Evolutionary conservation across 768 basidiomycete species (phyloP), one percentile per base, ranked within the genome.

Genomic region (Rhodotorula babjevae): DNA sequence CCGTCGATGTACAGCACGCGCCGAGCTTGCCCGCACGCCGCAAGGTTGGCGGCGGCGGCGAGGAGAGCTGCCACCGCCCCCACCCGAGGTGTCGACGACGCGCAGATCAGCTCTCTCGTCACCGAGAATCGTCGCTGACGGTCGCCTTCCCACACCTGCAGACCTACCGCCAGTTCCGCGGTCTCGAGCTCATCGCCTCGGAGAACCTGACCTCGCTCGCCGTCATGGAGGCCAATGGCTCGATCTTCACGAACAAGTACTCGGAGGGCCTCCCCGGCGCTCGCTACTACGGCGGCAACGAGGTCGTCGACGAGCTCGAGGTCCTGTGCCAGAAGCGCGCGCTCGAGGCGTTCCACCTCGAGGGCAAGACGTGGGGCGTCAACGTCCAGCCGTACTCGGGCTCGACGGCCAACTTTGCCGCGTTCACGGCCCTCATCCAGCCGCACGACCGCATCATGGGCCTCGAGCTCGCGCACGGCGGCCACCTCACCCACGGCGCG

Each of bases 391-490:
- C 96, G 14, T 99, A 98, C 74, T 71, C 71, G 6, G 72, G 72
- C 52, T 76, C 69, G 63, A 76, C 71, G 42, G 56, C 58, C 76
- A 95, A 91, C 87, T 99, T 98, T 80, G 96, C 95, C 64, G 91
- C 93, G 55, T 86, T 97, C 79, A 98, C 96, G 50, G 93, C 95
- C 50, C 85, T 99, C 76, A 88, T 97, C 80, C 90, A 96, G 81
- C 95, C 95, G 62, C 91, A 97, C 81, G 95, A 98, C 83, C 90
- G 95, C 73, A 87, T 99, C 77, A 98, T 99, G 95, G 95, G 95
- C 82, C 90, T 99, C 77, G 94, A 93, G 72, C 89, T 99, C 49
- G 93, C 95, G 23, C 94, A 98, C 80, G 95, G 95, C 81, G 95
- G 93, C 61, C 94, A 96, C 82, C 87, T 79, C 77, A 97, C 93